A percentile compares a stretch with the other conserved stretches of the same genome.
Evolutionary conservation across 129 eudicot species (phyloP).

Genomic region (Pittosporum tobira): DNA sequence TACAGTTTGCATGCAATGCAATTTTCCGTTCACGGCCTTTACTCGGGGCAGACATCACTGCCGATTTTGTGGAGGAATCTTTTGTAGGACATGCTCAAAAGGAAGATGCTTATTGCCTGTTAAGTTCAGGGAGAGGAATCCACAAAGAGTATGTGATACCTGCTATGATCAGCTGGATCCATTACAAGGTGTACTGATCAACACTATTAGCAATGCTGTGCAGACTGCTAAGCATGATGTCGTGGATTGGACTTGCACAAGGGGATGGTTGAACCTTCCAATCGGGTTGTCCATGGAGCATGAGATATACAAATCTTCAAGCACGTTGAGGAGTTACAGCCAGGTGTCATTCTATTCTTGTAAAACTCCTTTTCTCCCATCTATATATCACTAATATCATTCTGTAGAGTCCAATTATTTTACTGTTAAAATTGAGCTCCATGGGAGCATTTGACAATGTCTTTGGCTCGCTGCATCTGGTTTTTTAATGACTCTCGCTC

Average conservation of each 20-base stretch:
- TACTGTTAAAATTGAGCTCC: neutral
- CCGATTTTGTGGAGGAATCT: constrained; percentile 94
- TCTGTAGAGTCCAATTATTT: neutral
- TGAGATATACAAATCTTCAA: constrained; percentile 79
- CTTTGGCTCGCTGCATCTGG: neutral
- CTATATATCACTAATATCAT: neutral
- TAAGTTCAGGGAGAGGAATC: constrained; percentile 92
- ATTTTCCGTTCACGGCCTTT: constrained; percentile 77
- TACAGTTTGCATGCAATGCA: constrained; percentile 82
- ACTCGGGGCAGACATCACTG: constrained; percentile 99
- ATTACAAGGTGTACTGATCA: constrained; percentile 80
- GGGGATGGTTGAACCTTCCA: constrained; percentile 98
- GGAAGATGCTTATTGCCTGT: constrained; percentile 93
- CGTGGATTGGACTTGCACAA: constrained; percentile 90
- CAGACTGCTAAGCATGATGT: constrained; percentile 96
- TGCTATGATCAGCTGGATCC: constrained; percentile 98
- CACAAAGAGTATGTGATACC: constrained; percentile 93
- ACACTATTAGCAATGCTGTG: constrained; percentile 83
- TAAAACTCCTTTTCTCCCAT: neutral
- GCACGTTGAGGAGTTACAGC: constrained; percentile 62
- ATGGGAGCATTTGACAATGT: no score
- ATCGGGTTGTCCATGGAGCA: constrained; percentile 93
- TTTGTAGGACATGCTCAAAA: constrained; percentile 80
- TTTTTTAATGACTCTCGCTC: neutral
- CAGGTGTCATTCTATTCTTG: constrained; percentile 34